A percentile compares a stretch with the other conserved stretches of the same genome.
Evolutionary conservation across 2,329 filamentous ascomycete genomes (phyloP).

Genomic region (Cladobotryum protrusum): DNA sequence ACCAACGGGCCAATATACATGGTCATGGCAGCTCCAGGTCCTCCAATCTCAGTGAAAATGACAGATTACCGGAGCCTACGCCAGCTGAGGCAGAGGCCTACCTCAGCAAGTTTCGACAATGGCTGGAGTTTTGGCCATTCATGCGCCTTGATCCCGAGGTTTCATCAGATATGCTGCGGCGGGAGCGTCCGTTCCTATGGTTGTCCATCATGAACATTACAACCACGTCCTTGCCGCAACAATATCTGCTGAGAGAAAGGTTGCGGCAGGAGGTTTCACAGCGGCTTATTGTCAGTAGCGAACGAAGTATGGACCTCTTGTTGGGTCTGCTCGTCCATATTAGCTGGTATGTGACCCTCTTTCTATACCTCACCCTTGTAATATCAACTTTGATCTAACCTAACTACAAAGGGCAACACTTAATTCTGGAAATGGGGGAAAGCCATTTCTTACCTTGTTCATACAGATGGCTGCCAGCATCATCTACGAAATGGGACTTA

Average conservation of each 20-base stretch:
- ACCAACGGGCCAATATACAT: not conserved
- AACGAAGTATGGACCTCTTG: constrained; percentile 46
- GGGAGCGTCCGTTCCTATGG: constrained; percentile 43
- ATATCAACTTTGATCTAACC: not conserved
- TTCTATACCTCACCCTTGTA: not conserved
- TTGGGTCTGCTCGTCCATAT: constrained; percentile 42
- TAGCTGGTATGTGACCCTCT: constrained; percentile 35
- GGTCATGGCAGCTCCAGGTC: not conserved
- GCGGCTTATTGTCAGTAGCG: constrained; percentile 41
- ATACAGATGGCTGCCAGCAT: constrained; percentile 38
- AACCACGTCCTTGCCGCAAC: constrained; percentile 34
- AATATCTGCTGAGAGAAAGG: constrained; percentile 33
- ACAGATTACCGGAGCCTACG: constrained; percentile 24
- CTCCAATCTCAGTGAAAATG: constrained; percentile 14
- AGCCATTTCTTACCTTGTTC: constrained; percentile 39
- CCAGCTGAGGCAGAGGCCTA: constrained; percentile 32
- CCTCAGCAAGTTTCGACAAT: constrained; percentile 35
- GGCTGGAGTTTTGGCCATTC: constrained; percentile 40
- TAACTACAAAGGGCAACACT: constrained; percentile 30
- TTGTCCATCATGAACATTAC: constrained; percentile 42
- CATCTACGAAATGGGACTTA: constrained; percentile 41
- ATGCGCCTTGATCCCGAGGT: constrained; percentile 33
- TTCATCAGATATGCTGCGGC: constrained; percentile 33
- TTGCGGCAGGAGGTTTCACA: constrained; percentile 39
- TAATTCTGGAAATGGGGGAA: constrained; percentile 30